Evolutionary conservation across 208 protist genomes (phyloP).

Genomic region (Acanthamoeba castellanii): DNA sequence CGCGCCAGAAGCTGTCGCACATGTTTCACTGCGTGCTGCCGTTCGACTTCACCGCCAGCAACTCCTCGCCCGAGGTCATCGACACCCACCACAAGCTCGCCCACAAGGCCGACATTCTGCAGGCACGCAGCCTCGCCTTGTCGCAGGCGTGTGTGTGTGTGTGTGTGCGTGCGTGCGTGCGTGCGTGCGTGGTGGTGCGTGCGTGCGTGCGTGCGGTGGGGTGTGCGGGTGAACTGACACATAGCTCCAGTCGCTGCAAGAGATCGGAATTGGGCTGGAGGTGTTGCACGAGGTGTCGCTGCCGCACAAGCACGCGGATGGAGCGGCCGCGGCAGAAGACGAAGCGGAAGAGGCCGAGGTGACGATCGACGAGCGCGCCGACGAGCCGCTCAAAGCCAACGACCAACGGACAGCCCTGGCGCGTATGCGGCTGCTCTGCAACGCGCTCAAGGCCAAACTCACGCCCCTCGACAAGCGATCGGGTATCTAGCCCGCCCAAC

Average conservation of each 20-base stretch:
- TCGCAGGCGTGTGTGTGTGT: too few species aligned
- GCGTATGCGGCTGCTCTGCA: neutral
- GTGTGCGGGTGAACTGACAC: too few species aligned
- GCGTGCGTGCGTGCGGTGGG: too few species aligned
- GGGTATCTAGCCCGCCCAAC: neutral
- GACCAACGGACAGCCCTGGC: neutral
- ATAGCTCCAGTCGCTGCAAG: neutral
- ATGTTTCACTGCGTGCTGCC: constrained; percentile 25
- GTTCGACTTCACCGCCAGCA: neutral
- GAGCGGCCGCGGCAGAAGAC: neutral
- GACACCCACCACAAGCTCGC: neutral
- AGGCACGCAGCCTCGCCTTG: neutral
- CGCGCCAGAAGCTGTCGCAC: neutral
- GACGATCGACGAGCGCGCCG: neutral
- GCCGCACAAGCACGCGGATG: neutral
- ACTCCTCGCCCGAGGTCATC: neutral
- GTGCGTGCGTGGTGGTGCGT: too few species aligned
- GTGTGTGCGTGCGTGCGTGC: neutral
- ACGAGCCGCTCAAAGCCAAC: neutral
- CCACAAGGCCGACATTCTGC: neutral
- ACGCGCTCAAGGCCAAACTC: neutral
- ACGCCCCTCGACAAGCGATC: constrained; percentile 26
- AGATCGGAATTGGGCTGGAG: constrained; percentile 16
- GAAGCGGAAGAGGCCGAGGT: neutral
- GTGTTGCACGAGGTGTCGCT: constrained; percentile 3